phyloP scores from a whole-genome alignment of 306 rosid species.

The Acacia confusa region DNA sequence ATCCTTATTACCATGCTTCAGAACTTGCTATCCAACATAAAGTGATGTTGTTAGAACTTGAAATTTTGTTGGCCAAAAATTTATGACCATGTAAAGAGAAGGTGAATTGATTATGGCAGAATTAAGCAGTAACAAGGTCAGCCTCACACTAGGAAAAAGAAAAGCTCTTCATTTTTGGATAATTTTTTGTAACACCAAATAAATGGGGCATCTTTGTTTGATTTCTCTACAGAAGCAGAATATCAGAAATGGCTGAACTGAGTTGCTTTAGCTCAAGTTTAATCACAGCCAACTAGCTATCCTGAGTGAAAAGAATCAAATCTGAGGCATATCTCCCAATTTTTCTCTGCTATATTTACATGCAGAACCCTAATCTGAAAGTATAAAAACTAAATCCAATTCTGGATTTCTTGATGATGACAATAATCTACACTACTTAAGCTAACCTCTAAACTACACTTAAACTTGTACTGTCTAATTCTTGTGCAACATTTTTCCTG shows the following conservation, averaged over 20 bases:
- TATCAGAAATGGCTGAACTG: conserved; percentile 1
- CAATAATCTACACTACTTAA: conserved; percentile 23
- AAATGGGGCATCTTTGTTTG: conserved; percentile 17
- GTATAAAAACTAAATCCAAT: conserved; percentile 28
- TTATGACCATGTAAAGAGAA: background rate
- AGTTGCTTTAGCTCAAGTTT: conserved; percentile 23
- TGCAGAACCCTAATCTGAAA: conserved; percentile 39
- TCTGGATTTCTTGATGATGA: conserved; percentile 29
- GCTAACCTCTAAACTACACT: conserved; percentile 25
- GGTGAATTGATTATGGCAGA: background rate
- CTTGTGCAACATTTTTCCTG: conserved; percentile 66
- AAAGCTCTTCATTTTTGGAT: background rate
- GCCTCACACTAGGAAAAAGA: background rate
- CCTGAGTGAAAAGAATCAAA: conserved; percentile 37
- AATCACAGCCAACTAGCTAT: conserved; percentile 12
- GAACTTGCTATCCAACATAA: background rate
- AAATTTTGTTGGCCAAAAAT: no score
- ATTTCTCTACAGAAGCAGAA: conserved; percentile 18
- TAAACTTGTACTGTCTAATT: conserved; percentile 24
- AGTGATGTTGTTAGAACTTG: no score
- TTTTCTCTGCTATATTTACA: conserved; percentile 69
- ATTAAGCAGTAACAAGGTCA: background rate
- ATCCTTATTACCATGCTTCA: background rate
- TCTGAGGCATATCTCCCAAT: conserved; percentile 30
- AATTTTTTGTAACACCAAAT: background rate